Base-by-base conservation (phyloP, 208 protist species). In the Perkinsela sp. region DNA sequence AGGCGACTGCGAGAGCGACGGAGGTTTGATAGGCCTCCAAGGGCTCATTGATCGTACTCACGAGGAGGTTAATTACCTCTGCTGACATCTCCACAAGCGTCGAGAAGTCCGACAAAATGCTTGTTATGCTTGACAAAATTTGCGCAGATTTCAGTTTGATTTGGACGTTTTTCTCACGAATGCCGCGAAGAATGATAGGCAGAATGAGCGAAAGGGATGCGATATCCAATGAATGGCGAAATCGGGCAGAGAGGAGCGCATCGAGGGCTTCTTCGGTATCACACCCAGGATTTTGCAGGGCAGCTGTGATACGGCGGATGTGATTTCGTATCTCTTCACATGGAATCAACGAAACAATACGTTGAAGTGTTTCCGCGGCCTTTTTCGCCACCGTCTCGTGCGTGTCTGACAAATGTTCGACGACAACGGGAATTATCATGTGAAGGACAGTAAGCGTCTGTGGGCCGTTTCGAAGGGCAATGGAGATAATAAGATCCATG, bases 161-260 rank as follows among this genome's bases (percentile, higher is more conserved):
- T 40, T 79, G 75, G 28, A 77, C 71, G 70, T 75, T 76, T 70
- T 90, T 81, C 67, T 75, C 77, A 67, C 76, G 77, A 28, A 95
- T 73, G 2, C 88, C 88, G 69, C 88, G 80, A 16, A 76, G 73
- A 65, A 95, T 71, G 31, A 93, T 85, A 28, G 89, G 89, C 57
- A 92, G 77, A 68, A 95, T 88, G 29, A 95, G 77, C 29, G 88
- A 85, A n/a, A 95, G 79, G 22, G 88, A 92, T 66, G 90, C 85
- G 31, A 85, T 79, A 72, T 95, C 88, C 30, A 95, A 77, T 48
- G 84, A 78, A 71, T 93, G 91, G 32, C 84, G 76, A 75, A 94
- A 95, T 40, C 88, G 83, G 28, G 88, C 93, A 78, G 90, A 92
- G 69, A 94, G 81, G 68, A 95, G 80, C 31, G 87, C 83, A 66